These are phyloP conservation scores for Diaporthe citri DNA, from an alignment of 2,329 filamentous ascomycete species.

Conservation along the genomic window DNA sequence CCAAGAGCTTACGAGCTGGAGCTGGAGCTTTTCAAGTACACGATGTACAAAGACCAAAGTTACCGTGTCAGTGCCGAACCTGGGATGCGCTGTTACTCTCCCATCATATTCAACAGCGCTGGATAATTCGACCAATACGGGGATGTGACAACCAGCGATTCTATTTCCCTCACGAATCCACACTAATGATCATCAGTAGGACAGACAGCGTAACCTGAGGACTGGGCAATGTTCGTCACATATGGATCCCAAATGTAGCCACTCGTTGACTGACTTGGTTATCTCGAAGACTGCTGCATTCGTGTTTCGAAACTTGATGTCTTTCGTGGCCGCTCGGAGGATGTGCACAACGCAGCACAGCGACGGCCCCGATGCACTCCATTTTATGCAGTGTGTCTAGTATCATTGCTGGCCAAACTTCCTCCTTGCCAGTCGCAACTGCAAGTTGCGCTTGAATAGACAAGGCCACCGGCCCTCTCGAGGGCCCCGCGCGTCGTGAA, in stretches of 20 bases:
- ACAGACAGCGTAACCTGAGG: background rate
- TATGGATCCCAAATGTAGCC: too few species aligned
- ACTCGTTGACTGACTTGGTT: background rate
- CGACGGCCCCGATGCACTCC: too few species aligned
- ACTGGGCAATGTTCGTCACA: background rate
- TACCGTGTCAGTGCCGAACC: background rate
- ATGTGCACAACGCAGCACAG: too few species aligned
- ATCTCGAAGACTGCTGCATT: background rate
- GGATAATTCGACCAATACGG: too few species aligned
- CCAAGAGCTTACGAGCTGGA: background rate
- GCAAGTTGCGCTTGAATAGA: background rate
- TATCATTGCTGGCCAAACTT: constrained; percentile 28
- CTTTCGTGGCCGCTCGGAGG: background rate
- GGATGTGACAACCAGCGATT: background rate
- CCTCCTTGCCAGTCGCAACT: background rate
- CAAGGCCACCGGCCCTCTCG: background rate
- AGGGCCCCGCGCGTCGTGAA: background rate
- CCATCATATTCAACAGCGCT: background rate
- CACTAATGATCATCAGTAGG: too few species aligned
- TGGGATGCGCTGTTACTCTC: background rate
- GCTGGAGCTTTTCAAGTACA: background rate
- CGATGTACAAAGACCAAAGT: background rate
- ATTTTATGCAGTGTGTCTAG: constrained; percentile 21
- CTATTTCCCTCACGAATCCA: background rate
- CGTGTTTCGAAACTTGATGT: background rate